Base-by-base conservation (phyloP, 768 basidiomycete species). In the Rhizopogon roseolus region DNA sequence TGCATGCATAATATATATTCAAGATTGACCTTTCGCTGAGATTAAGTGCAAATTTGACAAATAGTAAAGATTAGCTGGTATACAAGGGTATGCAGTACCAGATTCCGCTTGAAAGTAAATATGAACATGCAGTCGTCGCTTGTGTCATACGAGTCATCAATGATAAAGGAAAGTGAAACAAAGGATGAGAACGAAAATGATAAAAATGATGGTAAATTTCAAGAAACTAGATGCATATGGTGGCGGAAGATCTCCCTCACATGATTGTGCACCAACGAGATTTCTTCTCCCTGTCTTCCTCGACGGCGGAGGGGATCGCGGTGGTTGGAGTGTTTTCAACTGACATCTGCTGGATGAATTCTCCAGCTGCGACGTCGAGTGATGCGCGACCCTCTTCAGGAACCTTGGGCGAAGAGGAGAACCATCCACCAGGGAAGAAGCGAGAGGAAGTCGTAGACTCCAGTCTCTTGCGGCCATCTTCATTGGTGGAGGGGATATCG, bases 341-440 rank as follows among this genome's bases (percentile, higher is more conserved):
- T 16, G 45, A 39, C 16, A 54, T 6, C 27, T 50, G 49, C 10
- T 63, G 49, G 46, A 61, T 16, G 45, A 82, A 81, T 62, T 79
- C 77, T 51, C 80, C 81, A 51, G 70, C 65, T 11, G 79, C 81
- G 49, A 73, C 68, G 52, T 81, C 81, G 38, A 81, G 57, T 7
- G 80, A 81, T 7, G 79, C 57, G 42, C 79, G 66, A 42, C 71
- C 74, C 59, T 76, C 72, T 27, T 65, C 63, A 1, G 75, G 71
- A 5, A 70, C 59, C 60, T 73, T 76, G 25, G 68, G 64, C 17
- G 73, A 61, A 39, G 64, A 62, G 13, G 65, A 67, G 62, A 69
- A 68, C 81, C 81, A 81, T 1, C 76, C 78, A 34, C 81, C 81
- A 8, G 80, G 80, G 74, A 82, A 79, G 67, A 78, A 76, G 44